A percentile compares a stretch with the other conserved stretches of the same genome.
These are phyloP conservation scores for Suillus spraguei DNA, from an alignment of 768 basidiomycete genomes.

Conservation along the genomic window DNA sequence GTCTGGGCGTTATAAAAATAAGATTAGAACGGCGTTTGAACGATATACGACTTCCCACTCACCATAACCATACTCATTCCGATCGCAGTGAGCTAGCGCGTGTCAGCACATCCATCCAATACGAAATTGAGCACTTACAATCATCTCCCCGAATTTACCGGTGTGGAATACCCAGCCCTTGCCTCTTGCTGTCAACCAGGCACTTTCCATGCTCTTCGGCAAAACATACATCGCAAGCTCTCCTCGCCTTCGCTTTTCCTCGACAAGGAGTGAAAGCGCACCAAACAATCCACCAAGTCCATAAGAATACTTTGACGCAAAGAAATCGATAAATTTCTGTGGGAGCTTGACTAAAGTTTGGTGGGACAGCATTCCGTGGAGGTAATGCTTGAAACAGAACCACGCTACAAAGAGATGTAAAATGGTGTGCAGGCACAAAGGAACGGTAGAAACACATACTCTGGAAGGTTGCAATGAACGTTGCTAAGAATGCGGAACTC, in stretches of 20 bases:
- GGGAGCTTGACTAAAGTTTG: conserved; percentile 41
- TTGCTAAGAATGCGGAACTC: conserved; percentile 85
- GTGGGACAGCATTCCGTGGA: conserved; percentile 51
- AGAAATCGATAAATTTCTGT: conserved; percentile 49
- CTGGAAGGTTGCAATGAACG: conserved; percentile 83
- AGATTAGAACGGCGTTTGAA: background rate
- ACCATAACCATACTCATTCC: conserved; percentile 95
- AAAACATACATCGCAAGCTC: conserved; percentile 93
- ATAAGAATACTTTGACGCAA: conserved; percentile 72
- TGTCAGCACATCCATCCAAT: conserved; percentile 13
- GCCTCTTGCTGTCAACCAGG: conserved; percentile 81
- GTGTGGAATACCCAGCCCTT: conserved; percentile 74
- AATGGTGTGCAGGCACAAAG: background rate
- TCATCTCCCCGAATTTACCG: conserved; percentile 67
- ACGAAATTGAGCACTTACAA: conserved; percentile 45
- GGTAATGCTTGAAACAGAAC: conserved; percentile 67
- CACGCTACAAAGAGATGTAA: conserved; percentile 40
- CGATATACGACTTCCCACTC: conserved; percentile 25
- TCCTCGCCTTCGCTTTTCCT: conserved; percentile 83
- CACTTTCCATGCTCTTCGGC: conserved; percentile 88
- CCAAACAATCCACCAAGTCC: conserved; percentile 74
- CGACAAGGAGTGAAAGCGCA: conserved; percentile 81
- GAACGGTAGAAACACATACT: conserved; percentile 43
- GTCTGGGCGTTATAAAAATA: conserved; percentile 42
- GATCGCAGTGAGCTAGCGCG: conserved; percentile 56